A percentile compares a stretch with the other conserved stretches of the same genome.
phyloP scores from a whole-genome alignment of 2,329 filamentous ascomycete genomes.

The Paraphoma chrysanthemicola region DNA sequence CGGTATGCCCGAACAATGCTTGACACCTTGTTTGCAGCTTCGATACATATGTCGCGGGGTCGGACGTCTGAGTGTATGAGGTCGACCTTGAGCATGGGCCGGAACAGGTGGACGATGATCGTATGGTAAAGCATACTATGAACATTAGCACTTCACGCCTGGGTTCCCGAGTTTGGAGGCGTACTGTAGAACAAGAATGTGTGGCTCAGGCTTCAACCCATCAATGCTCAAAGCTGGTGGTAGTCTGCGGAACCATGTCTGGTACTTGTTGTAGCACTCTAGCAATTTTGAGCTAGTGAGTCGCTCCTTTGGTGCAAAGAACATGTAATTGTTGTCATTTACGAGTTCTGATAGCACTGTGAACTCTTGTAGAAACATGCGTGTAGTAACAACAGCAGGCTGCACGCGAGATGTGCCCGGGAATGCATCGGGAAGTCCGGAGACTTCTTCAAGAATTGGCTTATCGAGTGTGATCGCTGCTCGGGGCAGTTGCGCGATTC shows the following conservation, averaged over 20 bases:
- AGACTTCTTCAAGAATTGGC: constrained; percentile 65
- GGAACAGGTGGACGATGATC: constrained; percentile 74
- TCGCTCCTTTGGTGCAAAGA: constrained; percentile 73
- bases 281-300: constrained; percentile 70
- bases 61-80: constrained; percentile 64
- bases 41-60: constrained; percentile 71
- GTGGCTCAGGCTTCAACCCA: constrained; percentile 63
- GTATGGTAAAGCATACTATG: constrained; percentile 71
- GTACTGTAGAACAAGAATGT: constrained; percentile 77
- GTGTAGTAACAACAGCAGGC: constrained; percentile 30
- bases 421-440: constrained; percentile 51
- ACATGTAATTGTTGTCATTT: constrained; percentile 72
- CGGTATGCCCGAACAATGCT: constrained; percentile 52
- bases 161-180: constrained; percentile 39
- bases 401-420: constrained; percentile 13
- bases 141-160: constrained; percentile 10
- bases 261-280: constrained; percentile 70
- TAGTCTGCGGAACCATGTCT: constrained; percentile 74
- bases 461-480: constrained; percentile 58
- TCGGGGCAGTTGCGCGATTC: constrained; percentile 56
- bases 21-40: constrained; percentile 54
- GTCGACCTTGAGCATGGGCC: constrained; percentile 72
- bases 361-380: constrained; percentile 59
- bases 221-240: constrained; percentile 67
- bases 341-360: constrained; percentile 77